phyloP scores from a whole-genome alignment of 2,329 filamentous ascomycete species.

The Harringtonia lauricola region DNA sequence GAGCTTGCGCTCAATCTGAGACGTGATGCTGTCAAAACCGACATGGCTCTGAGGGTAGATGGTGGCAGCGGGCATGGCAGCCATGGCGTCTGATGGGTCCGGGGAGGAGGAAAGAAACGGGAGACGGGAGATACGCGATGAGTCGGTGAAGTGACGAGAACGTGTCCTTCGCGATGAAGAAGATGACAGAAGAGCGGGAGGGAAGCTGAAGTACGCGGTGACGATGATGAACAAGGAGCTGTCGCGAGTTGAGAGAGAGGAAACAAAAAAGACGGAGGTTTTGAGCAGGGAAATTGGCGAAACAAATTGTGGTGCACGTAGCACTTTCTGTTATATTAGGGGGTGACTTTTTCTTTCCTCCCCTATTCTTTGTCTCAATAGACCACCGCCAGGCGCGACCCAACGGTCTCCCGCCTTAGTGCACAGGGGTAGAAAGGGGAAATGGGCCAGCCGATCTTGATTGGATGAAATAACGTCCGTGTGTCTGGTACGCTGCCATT shows the following conservation, averaged over 20 bases:
- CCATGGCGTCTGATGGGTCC: slow-evolving; percentile 31
- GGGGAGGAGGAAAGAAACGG: not conserved
- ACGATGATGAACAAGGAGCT: not conserved
- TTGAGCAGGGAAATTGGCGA: slow-evolving; percentile 2
- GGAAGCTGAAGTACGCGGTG: slow-evolving; percentile 1
- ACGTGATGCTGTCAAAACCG: slow-evolving; percentile 99
- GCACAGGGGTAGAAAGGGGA: slow-evolving; percentile 12
- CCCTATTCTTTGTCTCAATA: not conserved
- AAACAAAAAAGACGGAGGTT: slow-evolving; percentile 12
- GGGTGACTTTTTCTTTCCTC: slow-evolving; percentile 4
- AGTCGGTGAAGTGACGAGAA: slow-evolving; percentile 6
- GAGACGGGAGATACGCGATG: too few species aligned
- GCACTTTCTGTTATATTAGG: slow-evolving; percentile 19
- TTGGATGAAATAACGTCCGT: slow-evolving; percentile 6
- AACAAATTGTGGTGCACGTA: slow-evolving; percentile 8
- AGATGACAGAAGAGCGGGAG: slow-evolving; percentile 4
- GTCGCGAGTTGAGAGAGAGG: slow-evolving; percentile 12
- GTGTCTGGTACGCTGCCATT: not conserved
- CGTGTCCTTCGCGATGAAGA: slow-evolving; percentile 8
- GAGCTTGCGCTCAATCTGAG: slow-evolving; percentile 98
- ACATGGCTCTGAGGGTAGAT: slow-evolving; percentile 95
- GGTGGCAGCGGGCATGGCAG: slow-evolving; percentile 56
- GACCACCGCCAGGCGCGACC: slow-evolving; percentile 1
- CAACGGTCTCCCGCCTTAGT: slow-evolving; percentile 14
- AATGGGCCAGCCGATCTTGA: slow-evolving; percentile 4